A percentile compares a stretch with the other conserved stretches of the same genome.
phyloP scores from a whole-genome alignment of 2,329 filamentous ascomycete genomes.

The Exophiala alcalophila region DNA sequence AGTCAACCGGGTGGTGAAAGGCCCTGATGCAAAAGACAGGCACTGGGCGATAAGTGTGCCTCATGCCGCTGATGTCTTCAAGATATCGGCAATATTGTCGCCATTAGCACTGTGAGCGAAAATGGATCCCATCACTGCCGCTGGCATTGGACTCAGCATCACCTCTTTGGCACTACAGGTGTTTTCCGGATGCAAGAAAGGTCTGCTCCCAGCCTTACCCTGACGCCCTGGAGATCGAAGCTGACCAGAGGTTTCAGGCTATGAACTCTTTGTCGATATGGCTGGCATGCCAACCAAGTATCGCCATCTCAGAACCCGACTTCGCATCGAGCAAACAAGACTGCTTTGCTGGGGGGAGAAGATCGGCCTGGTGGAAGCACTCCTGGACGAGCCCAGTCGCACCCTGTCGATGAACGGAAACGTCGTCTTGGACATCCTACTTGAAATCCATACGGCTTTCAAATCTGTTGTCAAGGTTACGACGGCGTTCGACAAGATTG shows the following conservation, averaged over 20 bases:
- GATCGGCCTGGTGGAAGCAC: slow-evolving; percentile 9
- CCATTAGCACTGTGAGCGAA: too few species aligned
- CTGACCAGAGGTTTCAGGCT: too few species aligned
- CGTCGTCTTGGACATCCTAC: slow-evolving; percentile 11
- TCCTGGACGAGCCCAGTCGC: slow-evolving; percentile 6
- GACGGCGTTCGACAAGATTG: not conserved
- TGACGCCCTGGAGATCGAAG: too few species aligned
- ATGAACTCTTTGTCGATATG: slow-evolving; percentile 9
- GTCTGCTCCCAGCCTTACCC: too few species aligned
- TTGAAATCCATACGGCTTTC: slow-evolving; percentile 9
- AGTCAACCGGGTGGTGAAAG: too few species aligned
- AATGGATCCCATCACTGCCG: slow-evolving; percentile 11
- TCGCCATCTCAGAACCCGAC: slow-evolving; percentile 2
- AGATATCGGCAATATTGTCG: too few species aligned
- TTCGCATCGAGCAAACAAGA: slow-evolving; percentile 9
- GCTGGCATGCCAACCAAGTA: slow-evolving; percentile 9
- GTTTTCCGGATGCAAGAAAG: slow-evolving; percentile 7
- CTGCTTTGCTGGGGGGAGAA: slow-evolving; percentile 15
- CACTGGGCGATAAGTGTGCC: too few species aligned
- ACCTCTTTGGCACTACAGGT: slow-evolving; percentile 9
- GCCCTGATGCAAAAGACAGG: too few species aligned
- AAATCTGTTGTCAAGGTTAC: not conserved
- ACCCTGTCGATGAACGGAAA: slow-evolving; percentile 5
- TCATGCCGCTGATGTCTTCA: too few species aligned
- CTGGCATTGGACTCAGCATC: slow-evolving; percentile 7